Base-by-base conservation (phyloP, 2,329 filamentous ascomycete species). In the Hymenotorrendiella dingleyae region DNA sequence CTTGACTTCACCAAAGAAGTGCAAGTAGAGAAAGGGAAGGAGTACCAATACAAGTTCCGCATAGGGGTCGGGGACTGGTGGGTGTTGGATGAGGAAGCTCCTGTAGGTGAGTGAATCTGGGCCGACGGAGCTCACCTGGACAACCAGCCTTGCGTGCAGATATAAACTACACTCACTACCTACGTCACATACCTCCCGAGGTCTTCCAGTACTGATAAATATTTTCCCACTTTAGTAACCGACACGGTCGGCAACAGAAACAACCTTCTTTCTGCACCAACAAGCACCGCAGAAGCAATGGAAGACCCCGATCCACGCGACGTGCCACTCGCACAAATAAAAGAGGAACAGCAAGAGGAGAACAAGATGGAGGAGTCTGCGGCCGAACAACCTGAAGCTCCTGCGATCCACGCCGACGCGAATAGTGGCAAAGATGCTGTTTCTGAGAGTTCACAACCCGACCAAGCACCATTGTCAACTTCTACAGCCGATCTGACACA, bases 11-110 rank as follows among this genome's bases (percentile, higher is more conserved):
- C 63, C 32, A 77, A 77, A 45, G 63, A 70, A 1, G 68, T 86
- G 33, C 60, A 70, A 26, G 68, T 75, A 6, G 67, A 76, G 14
- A 67, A 74, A 17, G 74, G 74, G 17, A 71, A 75, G 35, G 72
- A 77, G 44, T 77, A 86, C 51, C 79, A 85, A 55, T 90, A 88
- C 71, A 89, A 87, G 63, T 84, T 89, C 53, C 74, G 82, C 22
- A 67, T 84, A 26, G 83, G 82, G 8, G 61, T 70, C 16, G 77
- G 76, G 36, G 74, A 85, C 50, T 85, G 80, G 77, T 86, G 83
- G 83, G 68, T 80, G 19, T 62, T 86, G 34, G 77, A 88, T 53
- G 78, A 86, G 45, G 68, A 67, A 33, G 69, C 72, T 41, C 73
- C 77, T 11, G 78, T 70, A 42, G 71, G 82, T 84, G 67, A 51